A percentile compares a stretch with the other conserved stretches of the same genome.
These are phyloP conservation scores for Mucor plumbeus DNA, from an alignment of 371 early-diverging fungal species.

Conservation along the genomic window DNA sequence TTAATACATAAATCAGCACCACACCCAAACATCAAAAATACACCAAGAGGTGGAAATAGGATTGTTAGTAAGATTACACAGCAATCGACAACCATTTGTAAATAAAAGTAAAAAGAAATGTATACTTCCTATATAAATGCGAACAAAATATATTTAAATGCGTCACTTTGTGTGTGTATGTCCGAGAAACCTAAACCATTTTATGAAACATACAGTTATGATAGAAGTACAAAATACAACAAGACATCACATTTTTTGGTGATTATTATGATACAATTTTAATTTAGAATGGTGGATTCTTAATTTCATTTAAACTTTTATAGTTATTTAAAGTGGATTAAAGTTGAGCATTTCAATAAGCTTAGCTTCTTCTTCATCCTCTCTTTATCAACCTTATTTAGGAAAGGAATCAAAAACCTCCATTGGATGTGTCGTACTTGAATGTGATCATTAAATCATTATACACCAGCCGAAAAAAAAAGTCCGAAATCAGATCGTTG, in stretches of 20 bases:
- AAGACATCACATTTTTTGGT: not conserved
- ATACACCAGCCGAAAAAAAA: not conserved
- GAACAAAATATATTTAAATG: not conserved
- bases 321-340: not conserved
- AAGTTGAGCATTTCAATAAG: not conserved
- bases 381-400: not conserved
- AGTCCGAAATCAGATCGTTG: constrained; percentile 3
- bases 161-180: not conserved
- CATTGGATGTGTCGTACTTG: constrained; percentile 2
- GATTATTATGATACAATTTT: not conserved
- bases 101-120: not conserved
- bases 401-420: not conserved
- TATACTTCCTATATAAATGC: too few relatives aligned
- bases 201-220: not conserved
- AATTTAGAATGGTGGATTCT: not conserved
- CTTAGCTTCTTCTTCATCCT: not conserved
- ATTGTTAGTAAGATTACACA: constrained; percentile 22
- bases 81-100: constrained; percentile 2
- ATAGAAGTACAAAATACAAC: not conserved
- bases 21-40: constrained; percentile 32
- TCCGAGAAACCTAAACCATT: not conserved
- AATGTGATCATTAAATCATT: not conserved
- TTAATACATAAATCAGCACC: constrained; percentile 36
- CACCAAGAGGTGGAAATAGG: constrained; percentile 34
- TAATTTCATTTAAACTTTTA: not conserved